Conservation (phyloP, 2,329 filamentous ascomycete species). For the Aureobasidium uvarum region DNA sequence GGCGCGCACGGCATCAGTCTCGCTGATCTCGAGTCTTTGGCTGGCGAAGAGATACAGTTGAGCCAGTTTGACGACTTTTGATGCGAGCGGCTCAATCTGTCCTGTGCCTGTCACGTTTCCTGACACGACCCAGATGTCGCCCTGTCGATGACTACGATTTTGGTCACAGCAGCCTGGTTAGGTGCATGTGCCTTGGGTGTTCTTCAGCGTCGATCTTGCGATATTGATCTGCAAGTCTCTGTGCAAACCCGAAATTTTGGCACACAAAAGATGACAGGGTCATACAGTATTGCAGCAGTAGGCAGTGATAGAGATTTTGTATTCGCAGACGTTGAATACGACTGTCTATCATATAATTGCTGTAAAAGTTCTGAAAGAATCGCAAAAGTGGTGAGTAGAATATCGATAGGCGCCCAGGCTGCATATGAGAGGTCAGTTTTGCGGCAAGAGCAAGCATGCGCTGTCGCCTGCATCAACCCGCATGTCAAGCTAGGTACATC, state of each 20-base stretch:
- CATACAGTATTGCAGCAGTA: background rate
- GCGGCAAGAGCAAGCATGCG: slow-evolving; percentile 9
- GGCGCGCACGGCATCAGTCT: slow-evolving; percentile 33
- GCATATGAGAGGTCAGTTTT: slow-evolving; percentile 17
- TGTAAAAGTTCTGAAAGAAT: background rate
- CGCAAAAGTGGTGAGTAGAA: background rate
- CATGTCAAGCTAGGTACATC: background rate
- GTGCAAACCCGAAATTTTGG: background rate
- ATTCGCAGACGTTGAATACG: background rate
- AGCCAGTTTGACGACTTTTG: slow-evolving; percentile 32
- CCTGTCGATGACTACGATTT: background rate
- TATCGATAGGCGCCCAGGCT: background rate
- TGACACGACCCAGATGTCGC: background rate
- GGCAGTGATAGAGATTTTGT: background rate
- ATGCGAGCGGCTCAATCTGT: background rate
- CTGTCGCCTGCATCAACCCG: slow-evolving; percentile 12
- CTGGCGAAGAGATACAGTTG: slow-evolving; percentile 39
- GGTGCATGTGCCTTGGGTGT: background rate
- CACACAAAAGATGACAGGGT: background rate
- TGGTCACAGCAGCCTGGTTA: background rate
- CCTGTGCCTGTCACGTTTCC: background rate
- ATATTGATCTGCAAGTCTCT: background rate
- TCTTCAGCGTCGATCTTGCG: background rate
- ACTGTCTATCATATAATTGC: background rate
- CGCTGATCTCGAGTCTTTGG: slow-evolving; percentile 38